Percentiles rank a stretch among this genome's conserved stretches.
Conservation (phyloP, 2,329 filamentous ascomycete genomes). For the Aureobasidium sp. region DNA sequence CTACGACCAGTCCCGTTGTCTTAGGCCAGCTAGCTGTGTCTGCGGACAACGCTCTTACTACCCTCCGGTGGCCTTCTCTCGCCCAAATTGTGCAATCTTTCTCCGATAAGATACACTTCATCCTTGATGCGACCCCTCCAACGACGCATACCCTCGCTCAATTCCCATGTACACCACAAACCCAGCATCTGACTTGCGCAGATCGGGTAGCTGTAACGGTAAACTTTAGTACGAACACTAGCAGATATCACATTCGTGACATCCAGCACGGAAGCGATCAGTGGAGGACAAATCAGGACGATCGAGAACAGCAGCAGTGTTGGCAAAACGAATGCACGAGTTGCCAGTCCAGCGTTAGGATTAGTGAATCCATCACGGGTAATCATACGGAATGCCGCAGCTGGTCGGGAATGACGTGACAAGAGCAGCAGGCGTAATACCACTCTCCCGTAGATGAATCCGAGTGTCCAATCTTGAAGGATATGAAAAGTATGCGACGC, state of each 20-base stretch:
- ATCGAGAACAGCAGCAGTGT: constrained; percentile 51
- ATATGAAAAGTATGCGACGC: constrained; percentile 65
- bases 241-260: background rate
- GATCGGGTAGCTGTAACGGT: constrained; percentile 67
- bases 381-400: constrained; percentile 66
- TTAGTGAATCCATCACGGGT: constrained; percentile 63
- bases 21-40: constrained; percentile 6
- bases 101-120: constrained; percentile 93
- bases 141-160: constrained; percentile 52
- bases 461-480: constrained; percentile 89
- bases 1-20: background rate
- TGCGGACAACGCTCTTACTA: constrained; percentile 24
- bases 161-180: constrained; percentile 42
- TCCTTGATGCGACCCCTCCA: constrained; percentile 83
- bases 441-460: constrained; percentile 82
- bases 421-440: constrained; percentile 60
- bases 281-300: constrained; percentile 58
- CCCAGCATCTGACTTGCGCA: constrained; percentile 39
- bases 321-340: constrained; percentile 78
- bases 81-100: constrained; percentile 90
- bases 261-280: constrained; percentile 40
- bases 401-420: constrained; percentile 61
- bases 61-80: constrained; percentile 38
- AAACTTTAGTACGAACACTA: constrained; percentile 31
- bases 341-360: constrained; percentile 71